Base-by-base conservation (phyloP, 106 monocot species). In the Allium fistulosum region DNA sequence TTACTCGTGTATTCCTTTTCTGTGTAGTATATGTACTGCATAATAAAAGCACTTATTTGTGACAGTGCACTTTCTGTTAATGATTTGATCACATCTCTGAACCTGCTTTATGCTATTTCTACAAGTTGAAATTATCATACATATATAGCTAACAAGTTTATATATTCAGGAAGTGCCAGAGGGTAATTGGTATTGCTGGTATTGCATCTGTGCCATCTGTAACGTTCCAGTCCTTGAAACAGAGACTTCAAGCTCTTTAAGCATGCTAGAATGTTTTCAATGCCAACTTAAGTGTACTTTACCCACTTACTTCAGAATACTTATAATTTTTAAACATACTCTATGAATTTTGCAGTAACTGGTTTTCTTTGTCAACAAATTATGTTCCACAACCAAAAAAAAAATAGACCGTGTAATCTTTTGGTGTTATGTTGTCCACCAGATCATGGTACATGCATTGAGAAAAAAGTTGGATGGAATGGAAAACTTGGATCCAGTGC, bases 181-280 rank as follows among this genome's bases (percentile, higher is more conserved):
- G 76, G 95, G 91, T 61, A 96, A 71, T 69, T 96, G 95, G 95
- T 96, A 91, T 61, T 96, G 95, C 62, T 57, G 71, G 51, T 85
- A 78, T 74, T 91, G 95, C 74, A 74, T 82, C 49, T 96, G 95
- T 80, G 53, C 71, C 58, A 80, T 49, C 26, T 96, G 95, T 69
- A 81, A 79, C 6, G 72, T 76, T 67, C 58, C 80, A 51, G 73
- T 71, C 67, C 59, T 58, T 59, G 59, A 26, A 37, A 77, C 81
- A 70, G 80, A 83, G 47, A 59, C 63, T 46, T 85, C 78, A 53
- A 75, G 48, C 51, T 67, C 77, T 49, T 73, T 70, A 17, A 61
- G 61, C 61, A 57, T 78, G 50, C 72, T 91, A 26, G 78, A 91
- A 80, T 96, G 95, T 58, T 77, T 78, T 9, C 95, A 91, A 53